Evolutionary conservation across 805 yeast genomes (phyloP), one percentile per base, ranked within the genome.

Genomic region (Myxozyma neotropica): DNA sequence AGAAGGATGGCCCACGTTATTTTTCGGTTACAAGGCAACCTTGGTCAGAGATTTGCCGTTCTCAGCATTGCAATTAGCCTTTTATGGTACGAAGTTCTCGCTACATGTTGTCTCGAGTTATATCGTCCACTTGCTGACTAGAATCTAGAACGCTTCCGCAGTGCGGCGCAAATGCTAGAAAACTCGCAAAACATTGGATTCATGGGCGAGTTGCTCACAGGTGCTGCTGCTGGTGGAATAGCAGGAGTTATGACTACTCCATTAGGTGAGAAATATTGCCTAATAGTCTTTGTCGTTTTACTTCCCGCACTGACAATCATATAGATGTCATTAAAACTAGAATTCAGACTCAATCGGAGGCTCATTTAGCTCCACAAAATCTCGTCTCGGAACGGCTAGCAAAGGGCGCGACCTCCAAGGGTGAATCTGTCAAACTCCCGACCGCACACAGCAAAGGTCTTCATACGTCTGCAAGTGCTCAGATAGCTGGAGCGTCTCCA

Each of bases 211-310:
- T 76, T 94, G 27, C 61, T 81, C 13, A 91, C 97, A 0, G 99
- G 99, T 56, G 98, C 97, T 0, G 85, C 89, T 0, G 98, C 99
- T 1, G 97, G 97, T 66, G 96, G 96, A 0, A 74, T 91, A 27
- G 96, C 97, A 0, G 97, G 97, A 1, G 80, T 83, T 0, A 69
- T 92, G 21, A 92, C 97, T 0, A 92, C 97, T 0, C 97, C 97
- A 0, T 74, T 89, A 64, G 97, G 65, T 61, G 39, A 19, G 55
- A n/a, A 26, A 21, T 21, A 8, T 10, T 35, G 3, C 0, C 12
- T 10, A 38, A 8, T 10, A 33, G 2, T 43, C 6, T 35, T 23
- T 5, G n/a, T 3, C 8, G 19, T n/a, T 38, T 13, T n/a, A 15
- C 10, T 5, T 2, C 23, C 7, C 12, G 26, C 17, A 29, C 61